Conservation (phyloP, 176 grass and related monocot species). For the Musa troglodytarum region DNA sequence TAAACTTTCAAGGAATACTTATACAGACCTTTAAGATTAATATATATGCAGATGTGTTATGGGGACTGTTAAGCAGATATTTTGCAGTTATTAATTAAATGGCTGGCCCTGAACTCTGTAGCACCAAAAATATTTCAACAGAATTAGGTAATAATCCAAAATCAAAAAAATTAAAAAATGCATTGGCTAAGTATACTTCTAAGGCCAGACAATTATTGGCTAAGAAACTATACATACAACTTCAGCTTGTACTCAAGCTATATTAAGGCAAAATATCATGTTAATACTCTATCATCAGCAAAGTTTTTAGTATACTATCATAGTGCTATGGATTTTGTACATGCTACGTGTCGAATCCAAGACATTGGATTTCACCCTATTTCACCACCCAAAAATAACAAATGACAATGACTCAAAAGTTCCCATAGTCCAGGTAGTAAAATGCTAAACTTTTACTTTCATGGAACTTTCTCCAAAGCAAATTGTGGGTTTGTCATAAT, state of each 20-base stretch:
- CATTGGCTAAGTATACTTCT: not conserved
- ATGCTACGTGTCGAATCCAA: too few relatives aligned
- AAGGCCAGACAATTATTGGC: not conserved
- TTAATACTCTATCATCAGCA: too few relatives aligned
- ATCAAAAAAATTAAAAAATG: not conserved
- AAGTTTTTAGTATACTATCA: too few relatives aligned
- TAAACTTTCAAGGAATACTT: too few relatives aligned
- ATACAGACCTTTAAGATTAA: too few relatives aligned
- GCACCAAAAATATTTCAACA: not conserved
- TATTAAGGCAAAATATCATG: not conserved
- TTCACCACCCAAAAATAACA: not conserved
- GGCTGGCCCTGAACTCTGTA: not conserved
- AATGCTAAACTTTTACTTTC: too few relatives aligned
- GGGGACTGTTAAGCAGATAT: too few relatives aligned
- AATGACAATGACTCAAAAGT: not conserved
- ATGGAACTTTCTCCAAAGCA: too few relatives aligned
- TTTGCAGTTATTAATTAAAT: not conserved
- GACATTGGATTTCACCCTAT: not conserved
- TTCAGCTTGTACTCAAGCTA: not conserved
- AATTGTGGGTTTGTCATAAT: too few relatives aligned
- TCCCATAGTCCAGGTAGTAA: slow-evolving; percentile 5
- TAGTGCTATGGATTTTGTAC: too few relatives aligned
- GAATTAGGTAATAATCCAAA: not conserved
- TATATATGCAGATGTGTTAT: too few relatives aligned
- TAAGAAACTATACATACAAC: not conserved